Evolutionary conservation across 2,329 filamentous ascomycete species (phyloP).

Genomic region (Byssochlamys sp.): DNA sequence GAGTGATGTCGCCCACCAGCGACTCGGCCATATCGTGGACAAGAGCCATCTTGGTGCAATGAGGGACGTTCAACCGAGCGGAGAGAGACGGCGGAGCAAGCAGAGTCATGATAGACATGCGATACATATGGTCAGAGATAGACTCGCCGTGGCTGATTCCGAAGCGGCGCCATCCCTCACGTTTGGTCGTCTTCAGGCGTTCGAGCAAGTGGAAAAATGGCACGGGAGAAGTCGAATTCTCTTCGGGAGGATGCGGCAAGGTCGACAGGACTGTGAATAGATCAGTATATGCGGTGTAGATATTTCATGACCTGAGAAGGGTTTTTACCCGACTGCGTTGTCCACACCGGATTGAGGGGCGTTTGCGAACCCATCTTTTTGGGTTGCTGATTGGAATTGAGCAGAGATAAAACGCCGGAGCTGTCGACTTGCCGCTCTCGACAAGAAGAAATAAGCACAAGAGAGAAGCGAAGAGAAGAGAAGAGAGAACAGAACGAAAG

Average conservation of each 20-base stretch:
- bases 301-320: background rate
- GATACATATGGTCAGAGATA: slow-evolving; percentile 98
- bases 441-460: background rate
- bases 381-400: background rate
- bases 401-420: background rate
- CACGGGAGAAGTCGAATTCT: slow-evolving; percentile 62
- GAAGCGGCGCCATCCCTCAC: slow-evolving; percentile 91
- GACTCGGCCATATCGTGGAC: slow-evolving; percentile 96
- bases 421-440: background rate
- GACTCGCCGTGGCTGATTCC: slow-evolving; percentile 69
- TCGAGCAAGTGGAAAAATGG: slow-evolving; percentile 92
- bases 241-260: slow-evolving; percentile 51
- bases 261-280: slow-evolving; percentile 49
- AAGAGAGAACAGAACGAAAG: background rate
- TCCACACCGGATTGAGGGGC: slow-evolving; percentile 20
- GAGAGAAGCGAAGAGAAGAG: background rate
- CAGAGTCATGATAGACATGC: slow-evolving; percentile 95
- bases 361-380: slow-evolving; percentile 22
- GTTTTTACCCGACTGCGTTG: slow-evolving; percentile 25
- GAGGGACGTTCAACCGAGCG: slow-evolving; percentile 61
- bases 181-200: slow-evolving; percentile 88
- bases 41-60: slow-evolving; percentile 90
- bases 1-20: slow-evolving; percentile 92
- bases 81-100: slow-evolving; percentile 69
- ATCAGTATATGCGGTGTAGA: background rate